These are phyloP conservation scores for Bipolaris cookei DNA, from an alignment of 2,329 filamentous ascomycete species.

Conservation along the genomic window DNA sequence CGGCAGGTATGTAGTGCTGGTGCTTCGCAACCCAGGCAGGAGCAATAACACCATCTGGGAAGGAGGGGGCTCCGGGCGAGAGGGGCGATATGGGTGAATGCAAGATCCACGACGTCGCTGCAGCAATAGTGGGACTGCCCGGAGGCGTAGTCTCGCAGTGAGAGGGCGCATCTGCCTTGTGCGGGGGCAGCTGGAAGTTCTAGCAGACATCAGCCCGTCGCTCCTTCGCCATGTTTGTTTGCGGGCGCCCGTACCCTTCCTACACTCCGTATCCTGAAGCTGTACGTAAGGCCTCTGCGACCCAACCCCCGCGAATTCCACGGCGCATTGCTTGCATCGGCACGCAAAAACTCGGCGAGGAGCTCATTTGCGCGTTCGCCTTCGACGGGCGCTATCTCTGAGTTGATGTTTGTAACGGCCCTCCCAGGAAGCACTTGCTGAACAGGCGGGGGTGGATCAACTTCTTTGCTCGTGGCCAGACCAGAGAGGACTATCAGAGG, in stretches of 20 bases:
- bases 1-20: slow-evolving; percentile 79
- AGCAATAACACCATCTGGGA: slow-evolving; percentile 87
- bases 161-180: slow-evolving; percentile 67
- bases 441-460: slow-evolving; percentile 54
- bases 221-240: slow-evolving; percentile 16
- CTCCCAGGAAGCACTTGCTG: slow-evolving; percentile 43
- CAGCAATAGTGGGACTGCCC: slow-evolving; percentile 58
- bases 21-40: slow-evolving; percentile 87
- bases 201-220: slow-evolving; percentile 38
- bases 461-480: slow-evolving; percentile 54
- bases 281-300: slow-evolving; percentile 54
- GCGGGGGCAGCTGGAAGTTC: slow-evolving; percentile 65
- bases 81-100: slow-evolving; percentile 93
- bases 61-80: slow-evolving; percentile 80
- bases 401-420: slow-evolving; percentile 69
- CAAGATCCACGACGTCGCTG: slow-evolving; percentile 60
- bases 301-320: slow-evolving; percentile 68
- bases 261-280: slow-evolving; percentile 74
- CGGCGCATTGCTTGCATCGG: slow-evolving; percentile 68
- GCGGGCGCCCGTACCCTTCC: slow-evolving; percentile 71
- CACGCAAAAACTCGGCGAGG: slow-evolving; percentile 68
- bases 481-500: slow-evolving; percentile 85
- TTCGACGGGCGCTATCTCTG: slow-evolving; percentile 72
- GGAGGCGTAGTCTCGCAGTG: slow-evolving; percentile 59
- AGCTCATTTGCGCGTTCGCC: slow-evolving; percentile 70